Evolutionary conservation across 768 basidiomycete species (phyloP), one percentile per base, ranked within the genome.

Genomic region (Mycena crocata): DNA sequence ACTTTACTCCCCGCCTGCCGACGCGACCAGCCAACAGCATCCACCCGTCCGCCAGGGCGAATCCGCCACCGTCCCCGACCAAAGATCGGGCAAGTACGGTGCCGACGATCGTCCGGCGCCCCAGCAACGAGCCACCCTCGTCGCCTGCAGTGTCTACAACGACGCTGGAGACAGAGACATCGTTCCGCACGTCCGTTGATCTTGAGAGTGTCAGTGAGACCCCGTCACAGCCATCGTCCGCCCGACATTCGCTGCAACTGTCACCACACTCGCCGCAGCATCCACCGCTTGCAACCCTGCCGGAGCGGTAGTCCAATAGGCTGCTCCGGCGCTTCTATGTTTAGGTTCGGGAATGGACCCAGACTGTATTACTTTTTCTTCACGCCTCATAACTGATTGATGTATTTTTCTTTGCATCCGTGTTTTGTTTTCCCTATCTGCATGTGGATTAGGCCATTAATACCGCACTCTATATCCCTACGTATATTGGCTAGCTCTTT

Each of bases 1-100:
- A 94, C 76, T 94, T 94, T 69, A 85, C 89, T 0, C 93, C 93
- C 0, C 85, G 84, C 39, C 82, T 93, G 24, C 93, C 93, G 9
- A 73, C 85, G 6, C 86, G 90, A 30, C 93, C 93, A 4, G 80
- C 86, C 17, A 86, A 83, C 49, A 94, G 93, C 73, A 94, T 94
- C 57, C 93, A 94, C 69, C 93, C 93, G 15, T 93, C 92, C 15
- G 80, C 87, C 26, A 87, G 92, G 30, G 81, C 82, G 12, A 84
- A 84, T 72, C 81, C 83, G 21, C 74, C 69, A 2, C 54, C 79
- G 37, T 84, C 88, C 0, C 88, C 90, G 6, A 83, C 74, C 23
- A 80, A 79, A 69, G 83, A 81, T 42, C 79, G 71, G 28, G n/a
- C n/a, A 23, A 44, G 24, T 39, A 28, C 14, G 5, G 14, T 24